Base-by-base conservation (phyloP, 73 alveolate genomes). In the Paramecium sexaurelia region DNA sequence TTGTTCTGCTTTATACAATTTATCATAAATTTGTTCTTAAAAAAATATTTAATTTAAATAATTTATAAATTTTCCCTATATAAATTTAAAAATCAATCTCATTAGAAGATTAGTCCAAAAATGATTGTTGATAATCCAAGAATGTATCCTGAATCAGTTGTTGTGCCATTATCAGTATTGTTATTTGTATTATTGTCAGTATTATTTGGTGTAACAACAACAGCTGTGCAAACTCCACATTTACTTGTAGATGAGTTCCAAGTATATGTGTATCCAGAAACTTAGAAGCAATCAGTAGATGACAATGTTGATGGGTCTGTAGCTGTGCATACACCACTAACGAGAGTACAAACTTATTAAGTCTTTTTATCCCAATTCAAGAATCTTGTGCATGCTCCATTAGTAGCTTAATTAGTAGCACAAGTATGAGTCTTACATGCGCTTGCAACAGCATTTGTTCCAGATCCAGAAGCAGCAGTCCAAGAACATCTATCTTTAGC, bases 341-440 rank as follows among this genome's bases (percentile, higher is more conserved):
- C 83, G 26, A 61, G 47, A 61, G 83, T 61, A 61, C 83, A 61
- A 61, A 61, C 7, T 61, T 61, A 61, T 61, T 61, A 19, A 32
- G 43, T 26, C 26, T 26, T 61, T 32, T 61, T 61, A 61, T 32
- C 83, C 83, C 83, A 61, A 32, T 61, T 61, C 22, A 61, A 61
- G 47, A 61, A 26, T 26, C 43, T 61, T 61, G 47, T 32, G 13
- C 83, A 61, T 1, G 26, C 45, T 26, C 83, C 83, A 61, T 26
- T 32, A 22, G 83, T 61, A 0, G 83, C 39, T 61, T 61, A 26
- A 26, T 61, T 26, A 22, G 83, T 61, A 61, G 83, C 83, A 15
- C 83, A 61, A 11, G 83, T 61, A 5, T 61, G 83, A 26, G 83
- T 6, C 11, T 22, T 27, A 7, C 83, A 61, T 32, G 20, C 26